These are phyloP conservation scores for Hypoxylon trugodes DNA, from an alignment of 495 filamentous ascomycete genomes.

Conservation along the genomic window DNA sequence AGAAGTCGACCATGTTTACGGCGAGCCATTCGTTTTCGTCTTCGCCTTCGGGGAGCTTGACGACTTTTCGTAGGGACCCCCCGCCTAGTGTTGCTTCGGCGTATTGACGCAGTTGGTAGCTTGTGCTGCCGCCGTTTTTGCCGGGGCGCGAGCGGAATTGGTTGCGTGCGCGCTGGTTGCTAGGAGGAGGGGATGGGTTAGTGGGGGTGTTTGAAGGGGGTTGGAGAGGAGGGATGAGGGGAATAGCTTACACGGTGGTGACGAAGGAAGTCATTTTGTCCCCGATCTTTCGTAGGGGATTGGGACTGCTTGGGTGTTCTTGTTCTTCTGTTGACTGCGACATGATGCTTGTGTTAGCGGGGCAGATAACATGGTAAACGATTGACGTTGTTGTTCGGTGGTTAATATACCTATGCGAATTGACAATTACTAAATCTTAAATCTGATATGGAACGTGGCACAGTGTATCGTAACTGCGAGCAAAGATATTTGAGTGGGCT, in stretches of 20 bases:
- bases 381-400: too few species aligned
- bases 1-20: constrained; percentile 99
- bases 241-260: constrained; percentile 57
- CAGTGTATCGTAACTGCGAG: background rate
- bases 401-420: too few species aligned
- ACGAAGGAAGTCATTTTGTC: constrained; percentile 60
- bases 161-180: constrained; percentile 87
- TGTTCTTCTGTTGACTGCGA: constrained; percentile 29
- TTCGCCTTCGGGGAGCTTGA: constrained; percentile 95
- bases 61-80: constrained; percentile 93
- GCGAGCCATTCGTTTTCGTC: constrained; percentile 98
- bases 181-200: constrained; percentile 46
- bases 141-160: constrained; percentile 92
- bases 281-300: constrained; percentile 30
- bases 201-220: background rate
- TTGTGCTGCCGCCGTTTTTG: constrained; percentile 86
- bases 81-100: constrained; percentile 96
- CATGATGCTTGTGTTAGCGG: constrained; percentile 36
- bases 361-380: constrained; percentile 14
- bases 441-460: background rate
- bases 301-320: background rate
- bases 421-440: background rate
- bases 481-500: background rate
- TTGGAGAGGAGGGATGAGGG: constrained; percentile 1
- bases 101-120: constrained; percentile 96